phyloP scores from a whole-genome alignment of 129 eudicot genomes.

The Flaveria trinervia region DNA sequence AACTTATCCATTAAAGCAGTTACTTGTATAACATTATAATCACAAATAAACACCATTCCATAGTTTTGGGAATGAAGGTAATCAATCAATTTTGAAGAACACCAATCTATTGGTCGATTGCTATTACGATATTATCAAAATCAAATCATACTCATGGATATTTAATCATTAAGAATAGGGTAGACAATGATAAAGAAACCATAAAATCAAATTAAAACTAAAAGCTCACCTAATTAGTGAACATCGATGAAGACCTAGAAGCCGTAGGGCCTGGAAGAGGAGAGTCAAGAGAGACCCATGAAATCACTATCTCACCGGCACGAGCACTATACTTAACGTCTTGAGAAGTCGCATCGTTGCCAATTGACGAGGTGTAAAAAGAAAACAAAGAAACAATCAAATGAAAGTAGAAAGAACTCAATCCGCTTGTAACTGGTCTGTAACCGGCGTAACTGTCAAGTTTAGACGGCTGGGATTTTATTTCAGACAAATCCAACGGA shows the following conservation, averaged over 20 bases:
- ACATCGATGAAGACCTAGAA: conserved; percentile 84
- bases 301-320: conserved; percentile 43
- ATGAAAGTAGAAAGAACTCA: neutral
- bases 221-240: conserved; percentile 79
- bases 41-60: too few relatives aligned
- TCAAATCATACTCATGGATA: conserved; percentile 6
- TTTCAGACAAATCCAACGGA: too few relatives aligned
- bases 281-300: conserved; percentile 54
- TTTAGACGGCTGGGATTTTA: too few relatives aligned
- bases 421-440: neutral
- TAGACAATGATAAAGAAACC: neutral
- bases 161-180: neutral
- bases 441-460: too few relatives aligned
- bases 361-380: conserved; percentile 39
- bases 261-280: conserved; percentile 96
- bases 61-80: neutral
- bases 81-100: neutral
- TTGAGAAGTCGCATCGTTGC: conserved; percentile 44
- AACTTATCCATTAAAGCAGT: too few relatives aligned
- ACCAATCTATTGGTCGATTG: conserved; percentile 21
- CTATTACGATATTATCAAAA: neutral
- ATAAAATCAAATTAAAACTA: neutral
- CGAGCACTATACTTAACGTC: conserved; percentile 37
- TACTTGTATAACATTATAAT: too few relatives aligned
- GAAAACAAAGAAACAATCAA: too few relatives aligned